Evolutionary conservation across 495 filamentous ascomycete species (phyloP), one percentile per base, ranked within the genome.

Genomic region (Penicillium ochrochloron): DNA sequence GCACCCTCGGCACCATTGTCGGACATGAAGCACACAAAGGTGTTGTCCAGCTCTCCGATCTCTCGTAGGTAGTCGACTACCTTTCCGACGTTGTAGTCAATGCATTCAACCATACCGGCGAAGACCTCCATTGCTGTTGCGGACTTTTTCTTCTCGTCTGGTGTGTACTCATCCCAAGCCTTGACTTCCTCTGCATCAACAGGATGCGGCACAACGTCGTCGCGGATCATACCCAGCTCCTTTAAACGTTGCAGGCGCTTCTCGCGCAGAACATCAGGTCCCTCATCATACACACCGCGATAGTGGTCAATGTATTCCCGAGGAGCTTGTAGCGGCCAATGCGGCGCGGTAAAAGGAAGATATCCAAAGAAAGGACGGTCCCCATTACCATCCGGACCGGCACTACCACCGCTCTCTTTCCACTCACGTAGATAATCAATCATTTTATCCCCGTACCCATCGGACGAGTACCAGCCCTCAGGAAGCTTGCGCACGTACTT

Each of bases 1-100:
- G 83, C 83, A 23, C 86, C 87, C 62, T 89, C 86, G 39, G 87
- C 86, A n/a, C 86, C 86, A 62, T 89, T 89, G 69, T 89, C 85
- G 37, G 81, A 84, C 82, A 89, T 84, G 76, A 88, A 88, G 68
- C 84, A 80, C 33, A 89, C 79, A 53, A 87, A 85, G 6, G 87
- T 88, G 68, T 89, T 88, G 67, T 89, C 85, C 2, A 87, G 76
- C 67, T 90, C 86, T 58, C 79, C 83, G 27, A 81, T 87, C 19
- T 78, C 71, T 39, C 82, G 74, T 10, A 88, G 75, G 64, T 87
- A 85, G 29, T 83, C 72, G 59, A 87, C 76, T 2, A 88, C 82
- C 60, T 83, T 83, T 39, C 85, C 85, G 23, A 90, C 83, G 60
- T 89, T 88, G 37, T 75, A 65, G 65, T 89, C 87, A 62, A 88